Conservation (phyloP, 108 stramenopile genomes). For the Cyclostephanos invisitatus region DNA sequence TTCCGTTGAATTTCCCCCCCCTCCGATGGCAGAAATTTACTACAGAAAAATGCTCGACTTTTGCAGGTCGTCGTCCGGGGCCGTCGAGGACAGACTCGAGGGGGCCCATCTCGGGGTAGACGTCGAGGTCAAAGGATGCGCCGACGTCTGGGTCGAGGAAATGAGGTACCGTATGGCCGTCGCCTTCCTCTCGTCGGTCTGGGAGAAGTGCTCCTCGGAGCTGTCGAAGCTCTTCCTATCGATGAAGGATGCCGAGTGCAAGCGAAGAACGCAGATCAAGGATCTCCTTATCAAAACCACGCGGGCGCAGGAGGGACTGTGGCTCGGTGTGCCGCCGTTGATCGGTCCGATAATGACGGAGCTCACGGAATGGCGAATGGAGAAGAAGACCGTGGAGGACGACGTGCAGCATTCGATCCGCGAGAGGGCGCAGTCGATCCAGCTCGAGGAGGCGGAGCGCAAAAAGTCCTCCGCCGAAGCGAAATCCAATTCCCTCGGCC, state of each 20-base stretch:
- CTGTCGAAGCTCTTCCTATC: constrained; percentile 61
- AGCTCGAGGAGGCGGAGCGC: constrained; percentile 57
- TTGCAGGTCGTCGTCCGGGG: constrained; percentile 16
- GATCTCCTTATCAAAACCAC: constrained; percentile 70
- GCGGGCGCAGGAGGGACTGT: constrained; percentile 70
- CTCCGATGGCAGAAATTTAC: constrained; percentile 28
- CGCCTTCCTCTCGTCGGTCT: constrained; percentile 65
- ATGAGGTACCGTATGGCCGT: constrained; percentile 80
- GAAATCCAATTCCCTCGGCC: constrained; percentile 40
- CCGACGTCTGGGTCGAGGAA: constrained; percentile 77
- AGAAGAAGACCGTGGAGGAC: constrained; percentile 60
- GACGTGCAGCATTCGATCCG: constrained; percentile 65
- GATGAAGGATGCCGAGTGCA: constrained; percentile 73
- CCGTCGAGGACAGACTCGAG: constrained; percentile 18
- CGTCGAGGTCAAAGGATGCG: constrained; percentile 51
- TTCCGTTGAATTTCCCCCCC: neutral
- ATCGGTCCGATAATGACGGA: constrained; percentile 62
- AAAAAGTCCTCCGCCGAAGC: constrained; percentile 47
- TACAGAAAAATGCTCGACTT: constrained; percentile 50
- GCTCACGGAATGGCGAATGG: constrained; percentile 58
- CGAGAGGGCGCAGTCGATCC: constrained; percentile 53
- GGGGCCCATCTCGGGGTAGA: constrained; percentile 25
- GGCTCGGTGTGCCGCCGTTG: constrained; percentile 59
- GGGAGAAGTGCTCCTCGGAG: constrained; percentile 74
- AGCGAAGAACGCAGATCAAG: constrained; percentile 58